phyloP scores from a whole-genome alignment of 2,329 filamentous ascomycete species.

The Fonsecaea nubica region DNA sequence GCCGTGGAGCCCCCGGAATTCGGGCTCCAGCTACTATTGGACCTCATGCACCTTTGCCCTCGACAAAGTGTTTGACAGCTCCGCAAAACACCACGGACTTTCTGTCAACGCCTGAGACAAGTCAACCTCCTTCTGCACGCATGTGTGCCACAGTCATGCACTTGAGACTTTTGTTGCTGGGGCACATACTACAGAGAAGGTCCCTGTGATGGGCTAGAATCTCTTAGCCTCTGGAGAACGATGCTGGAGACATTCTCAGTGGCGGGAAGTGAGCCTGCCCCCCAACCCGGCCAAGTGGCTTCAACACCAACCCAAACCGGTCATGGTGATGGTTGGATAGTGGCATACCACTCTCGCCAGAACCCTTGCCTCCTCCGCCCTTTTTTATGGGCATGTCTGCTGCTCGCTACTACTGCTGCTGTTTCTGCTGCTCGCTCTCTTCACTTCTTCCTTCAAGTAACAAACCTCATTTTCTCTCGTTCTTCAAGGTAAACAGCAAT shows the following conservation, averaged over 20 bases:
- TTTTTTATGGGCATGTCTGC: slow-evolving; percentile 19
- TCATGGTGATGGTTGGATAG: slow-evolving; percentile 18
- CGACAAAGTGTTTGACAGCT: slow-evolving; percentile 15
- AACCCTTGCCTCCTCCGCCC: slow-evolving; percentile 28
- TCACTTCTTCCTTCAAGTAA: slow-evolving; percentile 12
- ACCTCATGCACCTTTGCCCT: neutral
- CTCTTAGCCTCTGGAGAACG: slow-evolving; percentile 6
- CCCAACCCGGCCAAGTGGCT: slow-evolving; percentile 3
- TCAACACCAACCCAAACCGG: slow-evolving; percentile 16
- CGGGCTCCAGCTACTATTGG: slow-evolving; percentile 8
- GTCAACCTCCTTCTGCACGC: slow-evolving; percentile 25
- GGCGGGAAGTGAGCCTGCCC: slow-evolving; percentile 26
- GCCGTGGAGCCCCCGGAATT: slow-evolving; percentile 15
- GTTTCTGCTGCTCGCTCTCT: neutral
- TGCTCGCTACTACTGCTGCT: neutral
- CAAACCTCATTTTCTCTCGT: slow-evolving; percentile 11
- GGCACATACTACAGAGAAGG: slow-evolving; percentile 8
- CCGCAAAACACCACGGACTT: slow-evolving; percentile 20
- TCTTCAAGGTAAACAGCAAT: neutral
- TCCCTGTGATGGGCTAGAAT: slow-evolving; percentile 7
- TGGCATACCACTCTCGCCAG: slow-evolving; percentile 15
- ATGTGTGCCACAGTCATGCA: slow-evolving; percentile 26
- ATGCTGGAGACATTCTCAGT: slow-evolving; percentile 12
- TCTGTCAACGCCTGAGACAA: slow-evolving; percentile 35
- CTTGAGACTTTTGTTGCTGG: neutral